These are phyloP conservation scores for Cicer yamashitae DNA, from an alignment of 306 rosid genomes.

Conservation along the genomic window DNA sequence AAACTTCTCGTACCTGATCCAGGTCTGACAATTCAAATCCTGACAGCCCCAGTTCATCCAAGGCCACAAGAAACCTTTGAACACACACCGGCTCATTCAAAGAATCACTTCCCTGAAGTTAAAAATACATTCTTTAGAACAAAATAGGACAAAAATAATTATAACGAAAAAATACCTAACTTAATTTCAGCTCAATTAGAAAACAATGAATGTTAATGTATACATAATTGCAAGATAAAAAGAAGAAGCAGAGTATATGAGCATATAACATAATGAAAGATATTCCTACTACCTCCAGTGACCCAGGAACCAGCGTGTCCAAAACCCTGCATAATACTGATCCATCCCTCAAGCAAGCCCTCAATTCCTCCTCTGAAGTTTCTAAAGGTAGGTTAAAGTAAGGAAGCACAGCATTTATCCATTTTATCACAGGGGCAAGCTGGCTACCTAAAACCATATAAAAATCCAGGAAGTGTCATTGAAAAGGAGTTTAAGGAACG, in stretches of 20 bases:
- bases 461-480: conserved; percentile 33
- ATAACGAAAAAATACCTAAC: conserved; percentile 5
- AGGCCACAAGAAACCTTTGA: conserved; percentile 70
- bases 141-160: conserved; percentile 8
- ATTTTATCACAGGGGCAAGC: conserved; percentile 64
- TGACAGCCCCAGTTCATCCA: conserved; percentile 83
- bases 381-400: conserved; percentile 68
- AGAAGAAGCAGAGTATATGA: conserved; percentile 8
- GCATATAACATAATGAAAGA: conserved; percentile 30
- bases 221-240: not conserved
- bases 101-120: conserved; percentile 62
- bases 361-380: conserved; percentile 79
- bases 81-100: conserved; percentile 52
- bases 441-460: conserved; percentile 58
- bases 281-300: conserved; percentile 56
- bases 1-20: conserved; percentile 72
- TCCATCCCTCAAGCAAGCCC: conserved; percentile 79
- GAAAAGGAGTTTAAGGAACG: conserved; percentile 31
- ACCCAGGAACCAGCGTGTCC: conserved; percentile 77
- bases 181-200: conserved; percentile 21
- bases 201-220: conserved; percentile 1
- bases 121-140: conserved; percentile 40
- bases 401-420: conserved; percentile 84
- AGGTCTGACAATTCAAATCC: conserved; percentile 76
- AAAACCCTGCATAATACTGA: conserved; percentile 72